Base-by-base conservation (phyloP, 1,284 basidiomycete genomes). In the Ceratobasidium theobromae region DNA sequence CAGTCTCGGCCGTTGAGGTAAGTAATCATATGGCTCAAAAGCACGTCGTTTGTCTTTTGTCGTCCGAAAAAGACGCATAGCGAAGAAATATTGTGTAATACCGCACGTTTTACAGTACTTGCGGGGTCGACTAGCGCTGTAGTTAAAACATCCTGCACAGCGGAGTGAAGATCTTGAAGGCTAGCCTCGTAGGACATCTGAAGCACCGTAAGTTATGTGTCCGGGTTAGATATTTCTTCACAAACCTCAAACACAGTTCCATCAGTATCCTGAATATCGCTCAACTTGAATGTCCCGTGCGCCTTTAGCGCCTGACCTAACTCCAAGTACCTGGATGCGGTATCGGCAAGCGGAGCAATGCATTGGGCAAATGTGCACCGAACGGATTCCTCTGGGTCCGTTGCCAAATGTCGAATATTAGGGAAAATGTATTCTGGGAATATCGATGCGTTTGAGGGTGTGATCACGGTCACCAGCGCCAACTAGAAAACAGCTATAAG, bases 21-120 rank as follows among this genome's bases (percentile, higher is more conserved):
- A 0, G 97, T 99, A 75, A 99, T 95, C 88, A 99, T 96, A 75
- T 99, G 95, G 71, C 93, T 95, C 21, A 99, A 80, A 4, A 99
- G 80, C 2, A 96, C 90, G 72, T 99, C 95, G 77, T 97, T 96
- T 0, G 97, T 96, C 74, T 88, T 90, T 73, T 93, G 89, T 25
- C 92, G 79, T 1, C 95, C 96, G 38, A 99, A 86, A 79, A 99
- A 98, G 58, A 93, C 86, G 74, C 95, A 98, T 4, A 99, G 79
- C 0, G 89, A 86, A 0, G 90, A 90, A 32, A 98, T 91, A 71
- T 93, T 86, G 67, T 89, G 72, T 0, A 86, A 76, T n/a, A 83
- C 77, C 0, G 80, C 78, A 12, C 84, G 78, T 67, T 82, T 83
- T 48, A 85, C 84, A n/a, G 78, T 74, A 9, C 79, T 73, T 0